These are phyloP conservation scores for Candida tibetensis DNA, from an alignment of 805 yeast genomes.

Conservation along the genomic window DNA sequence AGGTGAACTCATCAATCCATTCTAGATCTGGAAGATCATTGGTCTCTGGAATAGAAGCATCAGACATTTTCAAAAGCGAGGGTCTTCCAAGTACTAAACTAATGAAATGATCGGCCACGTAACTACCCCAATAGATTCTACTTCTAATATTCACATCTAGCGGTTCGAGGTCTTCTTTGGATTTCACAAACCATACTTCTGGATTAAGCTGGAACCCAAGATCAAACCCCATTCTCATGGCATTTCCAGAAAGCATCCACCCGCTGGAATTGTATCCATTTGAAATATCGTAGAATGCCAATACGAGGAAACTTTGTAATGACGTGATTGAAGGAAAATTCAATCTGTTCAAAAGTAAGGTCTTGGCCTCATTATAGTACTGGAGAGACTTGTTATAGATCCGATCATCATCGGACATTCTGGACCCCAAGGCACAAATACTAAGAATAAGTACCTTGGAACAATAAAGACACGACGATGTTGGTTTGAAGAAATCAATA, in stretches of 20 bases:
- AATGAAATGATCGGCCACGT: conserved; percentile 61
- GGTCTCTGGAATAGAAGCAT: conserved; percentile 59
- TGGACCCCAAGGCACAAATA: conserved; percentile 58
- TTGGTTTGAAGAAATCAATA: conserved; percentile 58
- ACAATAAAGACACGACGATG: conserved; percentile 50
- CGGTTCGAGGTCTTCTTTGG: conserved; percentile 38
- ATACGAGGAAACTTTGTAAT: conserved; percentile 54
- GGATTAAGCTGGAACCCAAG: conserved; percentile 64
- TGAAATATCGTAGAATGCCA: conserved; percentile 62
- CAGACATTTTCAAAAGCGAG: conserved; percentile 50
- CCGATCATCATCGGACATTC: conserved; percentile 44
- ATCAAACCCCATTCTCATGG: conserved; percentile 63
- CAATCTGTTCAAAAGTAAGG: conserved; percentile 40
- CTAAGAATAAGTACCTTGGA: conserved; percentile 53
- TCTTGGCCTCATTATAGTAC: conserved; percentile 49
- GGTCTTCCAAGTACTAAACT: conserved; percentile 60
- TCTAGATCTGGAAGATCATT: conserved; percentile 58
- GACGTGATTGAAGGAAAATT: conserved; percentile 52
- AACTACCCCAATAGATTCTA: conserved; percentile 66
- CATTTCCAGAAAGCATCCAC: conserved; percentile 63
- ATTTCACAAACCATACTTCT: conserved; percentile 52
- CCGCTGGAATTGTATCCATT: conserved; percentile 57
- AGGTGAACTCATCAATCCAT: conserved; percentile 60
- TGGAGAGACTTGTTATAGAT: conserved; percentile 39
- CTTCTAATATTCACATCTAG: conserved; percentile 56